Percentiles rank a stretch among this genome's conserved stretches.
phyloP scores from a whole-genome alignment of 2,329 filamentous ascomycete species.

The Beauveria pseudobassiana region DNA sequence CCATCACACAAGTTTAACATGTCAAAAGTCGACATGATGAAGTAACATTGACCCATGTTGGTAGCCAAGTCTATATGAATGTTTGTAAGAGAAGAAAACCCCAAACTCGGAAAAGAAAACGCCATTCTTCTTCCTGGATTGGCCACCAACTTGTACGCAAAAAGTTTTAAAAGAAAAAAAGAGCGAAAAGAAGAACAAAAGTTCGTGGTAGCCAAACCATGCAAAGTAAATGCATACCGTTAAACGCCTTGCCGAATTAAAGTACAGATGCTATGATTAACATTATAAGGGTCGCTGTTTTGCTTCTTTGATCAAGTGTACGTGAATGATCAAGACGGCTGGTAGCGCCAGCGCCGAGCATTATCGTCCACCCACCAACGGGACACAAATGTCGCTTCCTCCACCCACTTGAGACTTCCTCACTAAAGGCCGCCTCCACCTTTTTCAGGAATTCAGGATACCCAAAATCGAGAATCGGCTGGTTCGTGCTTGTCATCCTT shows the following conservation, averaged over 20 bases:
- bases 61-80: conserved; percentile 7
- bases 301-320: not conserved
- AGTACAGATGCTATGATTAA: conserved; percentile 6
- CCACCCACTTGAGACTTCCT: conserved; percentile 23
- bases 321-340: not conserved
- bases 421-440: conserved; percentile 18
- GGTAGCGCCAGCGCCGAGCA: conserved; percentile 16
- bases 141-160: not conserved
- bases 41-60: not conserved
- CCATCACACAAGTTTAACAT: no score
- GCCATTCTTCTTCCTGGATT: not conserved
- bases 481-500: conserved; percentile 23
- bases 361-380: conserved; percentile 20
- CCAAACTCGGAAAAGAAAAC: not conserved
- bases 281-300: not conserved
- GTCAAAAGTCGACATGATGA: not conserved
- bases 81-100: not conserved
- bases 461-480: conserved; percentile 21
- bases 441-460: conserved; percentile 14
- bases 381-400: conserved; percentile 17
- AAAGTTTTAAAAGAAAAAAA: conserved; percentile 5
- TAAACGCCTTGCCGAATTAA: conserved; percentile 1
- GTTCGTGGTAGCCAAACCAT: conserved; percentile 3
- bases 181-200: conserved; percentile 10
- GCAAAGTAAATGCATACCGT: not conserved